Evolutionary conservation across 192 early-diverging fungal genomes (phyloP).

Genomic region (Backusella tarrabulga): DNA sequence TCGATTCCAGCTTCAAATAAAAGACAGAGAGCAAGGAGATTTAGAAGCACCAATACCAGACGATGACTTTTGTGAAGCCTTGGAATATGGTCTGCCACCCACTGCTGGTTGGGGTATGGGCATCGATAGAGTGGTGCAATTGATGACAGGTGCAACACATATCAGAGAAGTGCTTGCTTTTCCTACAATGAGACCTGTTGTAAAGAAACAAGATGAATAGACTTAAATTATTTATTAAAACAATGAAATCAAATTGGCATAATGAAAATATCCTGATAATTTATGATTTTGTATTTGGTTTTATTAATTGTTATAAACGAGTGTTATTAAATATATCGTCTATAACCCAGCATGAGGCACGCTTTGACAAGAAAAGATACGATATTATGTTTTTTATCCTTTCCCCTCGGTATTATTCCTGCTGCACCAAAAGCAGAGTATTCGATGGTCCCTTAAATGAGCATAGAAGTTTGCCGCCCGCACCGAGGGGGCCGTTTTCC

Average conservation of each 20-base stretch:
- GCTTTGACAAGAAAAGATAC: background rate
- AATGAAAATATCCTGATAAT: no score
- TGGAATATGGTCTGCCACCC: constrained; percentile 85
- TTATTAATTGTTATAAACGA: background rate
- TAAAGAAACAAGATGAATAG: background rate
- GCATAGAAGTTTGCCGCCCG: background rate
- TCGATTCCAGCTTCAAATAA: constrained; percentile 61
- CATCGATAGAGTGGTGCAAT: constrained; percentile 74
- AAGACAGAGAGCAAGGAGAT: constrained; percentile 68
- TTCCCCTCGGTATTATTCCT: background rate
- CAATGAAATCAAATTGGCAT: no score
- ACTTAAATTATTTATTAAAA: background rate
- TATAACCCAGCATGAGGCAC: background rate
- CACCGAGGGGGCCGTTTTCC: background rate
- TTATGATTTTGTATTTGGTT: background rate
- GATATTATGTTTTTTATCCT: background rate
- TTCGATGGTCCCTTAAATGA: background rate
- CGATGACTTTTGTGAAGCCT: constrained; percentile 66
- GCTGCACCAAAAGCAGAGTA: background rate
- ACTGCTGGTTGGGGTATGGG: constrained; percentile 93
- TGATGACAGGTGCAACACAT: constrained; percentile 64
- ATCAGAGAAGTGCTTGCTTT: constrained; percentile 86
- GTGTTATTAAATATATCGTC: background rate
- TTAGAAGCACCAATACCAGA: constrained; percentile 76
- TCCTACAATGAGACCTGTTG: constrained; percentile 45